Evolutionary conservation across 768 basidiomycete genomes (phyloP).

Genomic region (Coprinopsis strossmayeri): DNA sequence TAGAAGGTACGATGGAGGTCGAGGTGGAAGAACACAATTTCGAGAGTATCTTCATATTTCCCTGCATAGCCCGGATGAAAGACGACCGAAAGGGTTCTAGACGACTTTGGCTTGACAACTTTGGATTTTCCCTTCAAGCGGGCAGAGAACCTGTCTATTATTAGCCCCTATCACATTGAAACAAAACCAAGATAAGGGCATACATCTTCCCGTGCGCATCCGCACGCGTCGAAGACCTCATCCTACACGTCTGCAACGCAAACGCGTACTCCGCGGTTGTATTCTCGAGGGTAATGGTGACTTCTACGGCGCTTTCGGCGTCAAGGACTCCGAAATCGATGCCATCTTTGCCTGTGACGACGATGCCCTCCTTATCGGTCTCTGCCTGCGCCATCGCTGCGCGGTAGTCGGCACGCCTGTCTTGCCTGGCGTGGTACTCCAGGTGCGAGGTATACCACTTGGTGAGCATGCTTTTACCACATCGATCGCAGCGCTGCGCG

Average conservation of each 20-base stretch:
- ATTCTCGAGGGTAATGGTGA: conserved; percentile 21
- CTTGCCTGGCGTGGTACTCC: conserved; percentile 22
- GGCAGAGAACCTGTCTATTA: conserved; percentile 22
- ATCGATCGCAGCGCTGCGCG: conserved; percentile 17
- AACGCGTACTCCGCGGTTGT: conserved; percentile 14
- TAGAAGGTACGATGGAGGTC: conserved; percentile 30
- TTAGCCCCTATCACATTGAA: not conserved
- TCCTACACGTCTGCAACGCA: conserved; percentile 17
- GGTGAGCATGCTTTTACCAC: conserved; percentile 17
- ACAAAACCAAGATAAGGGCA: conserved; percentile 5
- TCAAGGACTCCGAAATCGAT: conserved; percentile 45
- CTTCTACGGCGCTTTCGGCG: conserved; percentile 21
- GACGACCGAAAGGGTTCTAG: conserved; percentile 22
- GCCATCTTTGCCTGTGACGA: conserved; percentile 29
- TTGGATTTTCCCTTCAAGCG: conserved; percentile 24
- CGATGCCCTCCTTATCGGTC: conserved; percentile 40
- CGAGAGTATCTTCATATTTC: conserved; percentile 39
- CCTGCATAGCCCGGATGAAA: conserved; percentile 35
- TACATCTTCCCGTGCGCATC: conserved; percentile 21
- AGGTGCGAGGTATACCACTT: conserved; percentile 21
- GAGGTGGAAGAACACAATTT: conserved; percentile 37
- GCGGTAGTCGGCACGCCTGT: conserved; percentile 21
- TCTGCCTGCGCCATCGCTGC: conserved; percentile 34
- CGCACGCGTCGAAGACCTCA: conserved; percentile 17
- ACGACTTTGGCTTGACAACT: conserved; percentile 17